Evolutionary conservation across 148 eudicot genomes (phyloP), one percentile per base, ranked within the genome.

Genomic region (Bassia scoparia): DNA sequence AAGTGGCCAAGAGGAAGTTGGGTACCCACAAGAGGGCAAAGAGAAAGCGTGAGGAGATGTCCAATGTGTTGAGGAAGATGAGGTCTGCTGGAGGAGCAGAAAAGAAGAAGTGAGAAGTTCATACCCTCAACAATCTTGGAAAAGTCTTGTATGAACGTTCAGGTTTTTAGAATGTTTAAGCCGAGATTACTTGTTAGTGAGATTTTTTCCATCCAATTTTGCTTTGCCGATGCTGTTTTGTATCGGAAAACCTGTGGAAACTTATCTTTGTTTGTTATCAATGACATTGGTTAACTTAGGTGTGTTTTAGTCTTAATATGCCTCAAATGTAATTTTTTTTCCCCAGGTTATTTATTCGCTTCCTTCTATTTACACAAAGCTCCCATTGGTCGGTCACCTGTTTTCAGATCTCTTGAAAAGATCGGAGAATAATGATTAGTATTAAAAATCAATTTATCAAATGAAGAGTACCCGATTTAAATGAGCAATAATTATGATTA

Each of bases 11-110:
- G 82, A 76, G 88, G 53, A 86, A 89, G 82, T 77, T 86, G 79
- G 89, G 92, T 50, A 88, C 92, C 33, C 92, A 88, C 89, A 86
- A 86, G 88, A 86, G 92, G 72, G 92, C 92, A 34, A 88, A 88
- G 85, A 83, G 69, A 80, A 89, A 89, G 90, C 81, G 93, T 78
- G 93, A 89, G 84, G 93, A 89, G 82, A 89, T 89, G 93, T 79
- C 90, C 70, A 83, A 76, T 61, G 87, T 87, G 29, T 84, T 89
- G 67, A 78, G 89, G 34, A 84, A 88, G 86, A 86, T 88, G 89
- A 86, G 92, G 77, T 82, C 90, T 79, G 85, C 84, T 70, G 92
- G 92, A 74, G 92, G 86, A 71, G 83, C 75, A 3, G 92, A 88
- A 62, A 87, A 87, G 83, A 87, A 87, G 77, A 88, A 86, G 88